Base-by-base conservation (phyloP, 257 asterid species). In the Schizonepeta tenuifolia region DNA sequence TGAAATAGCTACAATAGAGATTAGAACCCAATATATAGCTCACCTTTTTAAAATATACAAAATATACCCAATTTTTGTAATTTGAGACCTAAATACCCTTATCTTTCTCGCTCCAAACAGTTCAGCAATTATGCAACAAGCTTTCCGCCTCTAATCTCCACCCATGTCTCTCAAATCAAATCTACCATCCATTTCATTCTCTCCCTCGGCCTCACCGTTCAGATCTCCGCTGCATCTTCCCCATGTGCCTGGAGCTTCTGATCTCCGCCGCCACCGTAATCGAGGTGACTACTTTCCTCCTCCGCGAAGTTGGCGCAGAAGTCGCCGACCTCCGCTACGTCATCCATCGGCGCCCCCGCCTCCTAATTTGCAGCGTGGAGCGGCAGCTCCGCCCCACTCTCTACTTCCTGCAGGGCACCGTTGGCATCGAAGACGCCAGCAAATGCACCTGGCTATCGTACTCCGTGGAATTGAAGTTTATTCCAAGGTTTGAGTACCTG, bases 311-410 rank as follows among this genome's bases (percentile, higher is more conserved):
- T 12, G 79, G 65, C 55, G 96, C 91, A 1, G 65, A 75, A 1
- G 73, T 84, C 31, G 62, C 73, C 64, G 82, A 84, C 4, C 83
- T 94, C 50, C 97, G 90, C 74, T 80, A 80, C 81, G 87, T 91
- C 73, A 85, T 94, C 83, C 89, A 89, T 69, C 87, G 98, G 40
- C 97, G 96, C 0, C 98, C 98, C 1, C 87, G 97, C 33, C 91
- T 91, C 26, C 88, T 91, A 5, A 76, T 80, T 0, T 79, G 91
- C 82, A 70, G 81, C 75, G 96, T 91, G 13, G 85, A 80, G 3
- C 77, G 77, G 49, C 86, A 77, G 46, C 92, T 94, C 71, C 95
- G 97, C 18, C 97, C 97, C 5, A 86, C 99, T 35, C 83, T 94
- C 33, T 86, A 83, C 86, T 94, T 94, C 65, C 90, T 94, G 53